These are phyloP conservation scores for Backusella parvicylindrica DNA, from an alignment of 192 early-diverging fungal genomes.

Conservation along the genomic window DNA sequence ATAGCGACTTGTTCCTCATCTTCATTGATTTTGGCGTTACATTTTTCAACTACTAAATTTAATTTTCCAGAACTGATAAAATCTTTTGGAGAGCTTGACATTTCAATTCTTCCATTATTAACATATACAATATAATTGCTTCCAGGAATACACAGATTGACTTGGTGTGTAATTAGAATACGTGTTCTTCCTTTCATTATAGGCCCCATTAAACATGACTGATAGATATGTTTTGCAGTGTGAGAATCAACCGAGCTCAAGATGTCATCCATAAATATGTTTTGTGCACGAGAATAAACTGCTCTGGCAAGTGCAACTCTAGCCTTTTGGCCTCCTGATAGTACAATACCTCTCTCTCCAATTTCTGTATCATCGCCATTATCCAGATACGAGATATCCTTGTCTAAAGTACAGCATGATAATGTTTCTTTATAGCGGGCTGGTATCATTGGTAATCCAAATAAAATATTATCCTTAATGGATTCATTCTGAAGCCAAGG, in stretches of 20 bases:
- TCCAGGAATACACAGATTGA: conserved; percentile 51
- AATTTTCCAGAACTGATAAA: conserved; percentile 19
- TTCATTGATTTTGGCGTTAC: neutral
- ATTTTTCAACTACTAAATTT: conserved; percentile 16
- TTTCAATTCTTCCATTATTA: conserved; percentile 36
- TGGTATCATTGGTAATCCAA: conserved; percentile 32
- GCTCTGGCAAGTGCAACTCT: conserved; percentile 83
- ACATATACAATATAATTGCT: conserved; percentile 54
- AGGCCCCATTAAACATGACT: conserved; percentile 68
- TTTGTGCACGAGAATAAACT: conserved; percentile 65
- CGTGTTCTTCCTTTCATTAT: conserved; percentile 74
- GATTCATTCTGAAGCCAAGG: conserved; percentile 70
- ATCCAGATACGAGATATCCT: conserved; percentile 77
- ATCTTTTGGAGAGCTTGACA: conserved; percentile 18
- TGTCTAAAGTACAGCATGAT: conserved; percentile 76
- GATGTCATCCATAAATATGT: conserved; percentile 81
- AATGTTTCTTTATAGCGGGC: conserved; percentile 22
- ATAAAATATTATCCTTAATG: conserved; percentile 72
- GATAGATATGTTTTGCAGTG: conserved; percentile 76
- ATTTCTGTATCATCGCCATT: conserved; percentile 79
- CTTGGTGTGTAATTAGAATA: conserved; percentile 84
- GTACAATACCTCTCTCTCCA: conserved; percentile 80
- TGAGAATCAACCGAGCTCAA: conserved; percentile 86
- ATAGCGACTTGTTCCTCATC: neutral
- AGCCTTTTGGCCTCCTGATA: conserved; percentile 88